Conservation (phyloP, 805 yeast genomes). For the Clavispora carvajalis region DNA sequence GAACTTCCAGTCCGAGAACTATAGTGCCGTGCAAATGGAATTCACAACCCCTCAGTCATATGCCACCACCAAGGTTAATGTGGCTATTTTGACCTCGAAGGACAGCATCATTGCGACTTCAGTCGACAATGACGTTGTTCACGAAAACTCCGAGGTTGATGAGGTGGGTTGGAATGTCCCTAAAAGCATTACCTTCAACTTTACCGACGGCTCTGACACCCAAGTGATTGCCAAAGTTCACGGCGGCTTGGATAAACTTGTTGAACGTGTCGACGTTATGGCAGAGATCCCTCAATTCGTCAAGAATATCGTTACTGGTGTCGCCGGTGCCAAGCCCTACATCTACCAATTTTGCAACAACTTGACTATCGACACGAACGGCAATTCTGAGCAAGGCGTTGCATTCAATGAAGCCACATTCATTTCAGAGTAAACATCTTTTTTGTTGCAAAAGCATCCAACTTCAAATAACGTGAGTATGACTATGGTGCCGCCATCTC, state of each 20-base stretch:
- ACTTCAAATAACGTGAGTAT: neutral
- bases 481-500: neutral
- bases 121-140: conserved; percentile 58
- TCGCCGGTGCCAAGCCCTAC: conserved; percentile 94
- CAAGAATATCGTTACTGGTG: conserved; percentile 87
- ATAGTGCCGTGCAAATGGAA: conserved; percentile 85
- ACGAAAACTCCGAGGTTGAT: conserved; percentile 48
- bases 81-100: conserved; percentile 68
- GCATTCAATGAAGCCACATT: conserved; percentile 81
- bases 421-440: conserved; percentile 39
- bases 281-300: conserved; percentile 93
- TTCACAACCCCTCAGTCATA: conserved; percentile 91
- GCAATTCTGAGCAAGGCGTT: conserved; percentile 51
- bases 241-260: conserved; percentile 58
- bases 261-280: conserved; percentile 96
- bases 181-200: conserved; percentile 52
- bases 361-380: conserved; percentile 42
- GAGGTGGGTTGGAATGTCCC: conserved; percentile 94
- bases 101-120: conserved; percentile 61
- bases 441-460: neutral
- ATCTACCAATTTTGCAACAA: conserved; percentile 85
- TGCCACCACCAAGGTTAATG: conserved; percentile 71
- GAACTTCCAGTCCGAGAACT: conserved; percentile 73
- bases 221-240: conserved; percentile 43
- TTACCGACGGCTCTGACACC: conserved; percentile 37